A percentile compares a stretch with the other conserved stretches of the same genome.
phyloP scores from a whole-genome alignment of 2,329 filamentous ascomycete genomes.

The Eutypa lata region DNA sequence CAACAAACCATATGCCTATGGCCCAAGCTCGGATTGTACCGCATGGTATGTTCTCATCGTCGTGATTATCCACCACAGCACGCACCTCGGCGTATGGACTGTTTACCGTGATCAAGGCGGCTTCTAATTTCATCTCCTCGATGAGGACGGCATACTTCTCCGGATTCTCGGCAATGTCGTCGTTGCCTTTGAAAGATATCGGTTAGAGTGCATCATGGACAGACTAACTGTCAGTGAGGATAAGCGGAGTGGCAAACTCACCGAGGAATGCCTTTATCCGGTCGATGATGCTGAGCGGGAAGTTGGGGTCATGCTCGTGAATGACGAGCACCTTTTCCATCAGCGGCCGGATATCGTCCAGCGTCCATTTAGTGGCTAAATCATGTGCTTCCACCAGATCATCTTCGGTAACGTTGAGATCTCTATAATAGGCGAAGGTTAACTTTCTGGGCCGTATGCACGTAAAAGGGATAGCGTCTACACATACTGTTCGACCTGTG shows the following conservation, averaged over 20 bases:
- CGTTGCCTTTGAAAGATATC: slow-evolving; percentile 5
- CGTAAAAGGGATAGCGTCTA: slow-evolving; percentile 28
- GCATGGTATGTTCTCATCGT: slow-evolving; percentile 45
- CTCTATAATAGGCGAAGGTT: slow-evolving; percentile 5
- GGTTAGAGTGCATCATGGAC: neutral
- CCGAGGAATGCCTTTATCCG: slow-evolving; percentile 39
- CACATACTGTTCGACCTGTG: slow-evolving; percentile 14
- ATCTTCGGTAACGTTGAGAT: slow-evolving; percentile 22
- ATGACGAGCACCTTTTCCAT: slow-evolving; percentile 37
- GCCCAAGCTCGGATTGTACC: slow-evolving; percentile 55
- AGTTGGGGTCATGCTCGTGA: slow-evolving; percentile 46
- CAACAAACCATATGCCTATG: slow-evolving; percentile 50
- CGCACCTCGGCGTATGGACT: slow-evolving; percentile 41
- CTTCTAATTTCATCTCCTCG: slow-evolving; percentile 32
- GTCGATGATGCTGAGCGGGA: slow-evolving; percentile 37
- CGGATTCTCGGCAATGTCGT: slow-evolving; percentile 28
- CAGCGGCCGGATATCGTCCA: slow-evolving; percentile 23
- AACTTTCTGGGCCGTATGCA: neutral
- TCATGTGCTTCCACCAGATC: slow-evolving; percentile 21
- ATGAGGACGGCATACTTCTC: slow-evolving; percentile 32
- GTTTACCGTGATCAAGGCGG: slow-evolving; percentile 31
- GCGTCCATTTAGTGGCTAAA: slow-evolving; percentile 15
- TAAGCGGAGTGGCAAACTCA: slow-evolving; percentile 2
- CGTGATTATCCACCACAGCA: slow-evolving; percentile 50
- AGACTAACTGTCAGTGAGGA: neutral